A percentile compares a stretch with the other conserved stretches of the same genome.
phyloP scores from a whole-genome alignment of 805 yeast genomes.

The Candida endomychidarum region DNA sequence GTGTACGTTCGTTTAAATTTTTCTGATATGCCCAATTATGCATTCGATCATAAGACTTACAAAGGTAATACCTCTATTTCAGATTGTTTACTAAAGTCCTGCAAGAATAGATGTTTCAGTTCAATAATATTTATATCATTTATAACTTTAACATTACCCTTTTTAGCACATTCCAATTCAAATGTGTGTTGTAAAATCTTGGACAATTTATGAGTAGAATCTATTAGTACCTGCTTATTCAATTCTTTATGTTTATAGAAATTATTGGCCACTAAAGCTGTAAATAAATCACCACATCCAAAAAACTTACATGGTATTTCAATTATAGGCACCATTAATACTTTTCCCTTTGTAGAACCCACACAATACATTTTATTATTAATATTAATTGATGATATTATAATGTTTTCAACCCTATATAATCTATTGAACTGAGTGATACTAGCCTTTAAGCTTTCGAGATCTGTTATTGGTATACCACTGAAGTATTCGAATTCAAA shows the following conservation, averaged over 20 bases:
- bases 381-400: slow-evolving; percentile 57
- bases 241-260: slow-evolving; percentile 31
- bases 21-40: too few species aligned
- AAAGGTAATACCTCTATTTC: neutral
- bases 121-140: slow-evolving; percentile 36
- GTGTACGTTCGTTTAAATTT: too few species aligned
- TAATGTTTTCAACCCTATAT: slow-evolving; percentile 51
- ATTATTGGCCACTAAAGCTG: slow-evolving; percentile 57
- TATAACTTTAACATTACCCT: slow-evolving; percentile 19
- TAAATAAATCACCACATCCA: slow-evolving; percentile 75
- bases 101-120: slow-evolving; percentile 31
- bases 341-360: slow-evolving; percentile 25
- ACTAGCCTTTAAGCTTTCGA: slow-evolving; percentile 37
- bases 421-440: slow-evolving; percentile 40
- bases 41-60: too few species aligned
- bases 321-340: slow-evolving; percentile 38
- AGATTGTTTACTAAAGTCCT: slow-evolving; percentile 11
- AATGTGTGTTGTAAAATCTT: slow-evolving; percentile 30
- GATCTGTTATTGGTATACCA: slow-evolving; percentile 40
- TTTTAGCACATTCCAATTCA: slow-evolving; percentile 20
- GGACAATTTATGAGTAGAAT: slow-evolving; percentile 26
- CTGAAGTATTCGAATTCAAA: slow-evolving; percentile 67
- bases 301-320: slow-evolving; percentile 60
- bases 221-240: slow-evolving; percentile 25
- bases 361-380: slow-evolving; percentile 37